Evolutionary conservation across 805 yeast genomes (phyloP).

Genomic region (Ogataea siamensis): DNA sequence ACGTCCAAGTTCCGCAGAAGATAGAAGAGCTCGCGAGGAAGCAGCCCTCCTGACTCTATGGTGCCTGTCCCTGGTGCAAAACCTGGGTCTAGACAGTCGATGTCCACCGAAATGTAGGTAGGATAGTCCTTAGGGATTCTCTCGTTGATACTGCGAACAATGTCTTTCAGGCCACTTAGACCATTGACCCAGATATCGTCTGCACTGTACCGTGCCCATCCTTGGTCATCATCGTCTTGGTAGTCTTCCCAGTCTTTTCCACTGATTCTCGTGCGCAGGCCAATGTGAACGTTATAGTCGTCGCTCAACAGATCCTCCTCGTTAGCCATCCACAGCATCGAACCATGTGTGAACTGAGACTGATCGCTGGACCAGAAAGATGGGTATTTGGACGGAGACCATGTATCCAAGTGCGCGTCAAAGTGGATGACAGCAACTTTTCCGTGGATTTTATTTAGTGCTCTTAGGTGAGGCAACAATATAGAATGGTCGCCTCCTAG

Average conservation of each 20-base stretch:
- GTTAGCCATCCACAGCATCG: conserved; percentile 80
- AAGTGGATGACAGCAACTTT: conserved; percentile 73
- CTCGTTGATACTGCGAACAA: conserved; percentile 49
- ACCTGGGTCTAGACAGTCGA: conserved; percentile 60
- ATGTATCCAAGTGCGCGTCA: conserved; percentile 83
- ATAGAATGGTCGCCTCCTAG: conserved; percentile 86
- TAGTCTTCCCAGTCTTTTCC: conserved; percentile 61
- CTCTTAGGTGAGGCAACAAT: conserved; percentile 68
- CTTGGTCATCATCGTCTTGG: conserved; percentile 63
- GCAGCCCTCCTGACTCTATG: conserved; percentile 58
- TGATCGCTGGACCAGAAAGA: conserved; percentile 33
- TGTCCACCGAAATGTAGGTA: conserved; percentile 76
- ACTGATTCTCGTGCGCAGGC: conserved; percentile 69
- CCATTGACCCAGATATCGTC: conserved; percentile 76
- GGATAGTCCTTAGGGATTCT: conserved; percentile 64
- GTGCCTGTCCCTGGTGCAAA: conserved; percentile 60
- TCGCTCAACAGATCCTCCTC: conserved; percentile 63
- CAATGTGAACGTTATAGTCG: conserved; percentile 66
- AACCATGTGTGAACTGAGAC: conserved; percentile 72
- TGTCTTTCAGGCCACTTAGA: conserved; percentile 43
- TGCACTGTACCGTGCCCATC: conserved; percentile 66
- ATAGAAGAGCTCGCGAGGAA: conserved; percentile 52
- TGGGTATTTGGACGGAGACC: conserved; percentile 73
- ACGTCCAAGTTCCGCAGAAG: conserved; percentile 47
- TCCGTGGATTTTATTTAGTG: conserved; percentile 59